Percentiles rank a stretch among this genome's conserved stretches.
Conservation (phyloP, 345 rosid species). For the Moricandia moricandioides region DNA sequence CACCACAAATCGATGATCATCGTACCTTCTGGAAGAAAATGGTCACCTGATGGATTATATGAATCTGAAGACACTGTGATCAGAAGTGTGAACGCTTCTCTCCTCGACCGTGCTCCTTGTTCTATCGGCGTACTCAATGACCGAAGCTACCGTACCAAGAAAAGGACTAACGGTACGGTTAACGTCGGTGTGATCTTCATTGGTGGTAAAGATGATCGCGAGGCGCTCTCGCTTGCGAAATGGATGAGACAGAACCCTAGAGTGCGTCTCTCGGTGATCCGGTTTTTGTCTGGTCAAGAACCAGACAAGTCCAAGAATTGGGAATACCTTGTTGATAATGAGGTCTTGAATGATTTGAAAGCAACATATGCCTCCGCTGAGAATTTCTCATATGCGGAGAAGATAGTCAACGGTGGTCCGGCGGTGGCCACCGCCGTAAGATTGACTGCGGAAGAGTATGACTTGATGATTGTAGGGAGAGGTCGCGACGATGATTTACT, state of each 20-base stretch:
- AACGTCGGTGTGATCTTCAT: slow-evolving; percentile 46
- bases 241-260: slow-evolving; percentile 43
- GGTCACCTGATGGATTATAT: slow-evolving; percentile 42
- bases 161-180: background rate
- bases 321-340: slow-evolving; percentile 42
- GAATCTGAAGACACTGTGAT: slow-evolving; percentile 29
- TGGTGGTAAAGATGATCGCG: slow-evolving; percentile 67
- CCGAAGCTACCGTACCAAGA: slow-evolving; percentile 21
- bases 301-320: slow-evolving; percentile 21
- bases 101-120: slow-evolving; percentile 37
- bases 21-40: slow-evolving; percentile 48
- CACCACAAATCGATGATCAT: slow-evolving; percentile 41
- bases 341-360: slow-evolving; percentile 35
- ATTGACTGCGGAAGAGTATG: slow-evolving; percentile 33
- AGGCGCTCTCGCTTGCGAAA: slow-evolving; percentile 49
- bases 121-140: slow-evolving; percentile 30
- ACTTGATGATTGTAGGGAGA: slow-evolving; percentile 58
- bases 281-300: slow-evolving; percentile 17
- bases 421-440: slow-evolving; percentile 37
- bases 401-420: slow-evolving; percentile 41
- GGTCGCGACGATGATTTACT: slow-evolving; percentile 28
- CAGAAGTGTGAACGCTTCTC: slow-evolving; percentile 27
- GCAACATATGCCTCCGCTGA: background rate
- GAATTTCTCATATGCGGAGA: slow-evolving; percentile 24
- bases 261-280: slow-evolving; percentile 37